Base-by-base conservation (phyloP, 768 basidiomycete genomes). In the Mycena capillaripes region DNA sequence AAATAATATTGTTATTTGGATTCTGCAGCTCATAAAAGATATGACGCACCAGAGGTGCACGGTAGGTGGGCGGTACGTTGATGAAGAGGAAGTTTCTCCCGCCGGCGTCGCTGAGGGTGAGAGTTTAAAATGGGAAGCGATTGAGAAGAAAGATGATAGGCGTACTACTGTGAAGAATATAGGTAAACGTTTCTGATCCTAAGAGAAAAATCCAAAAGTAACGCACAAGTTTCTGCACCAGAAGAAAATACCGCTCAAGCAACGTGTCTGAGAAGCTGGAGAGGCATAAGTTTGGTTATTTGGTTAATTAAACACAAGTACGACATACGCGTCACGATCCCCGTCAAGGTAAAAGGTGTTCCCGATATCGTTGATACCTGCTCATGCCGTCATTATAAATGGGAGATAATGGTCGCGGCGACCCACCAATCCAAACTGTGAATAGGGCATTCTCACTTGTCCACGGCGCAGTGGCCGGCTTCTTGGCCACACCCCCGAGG, bases 281-380 rank as follows among this genome's bases (percentile, higher is more conserved):
- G n/a, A 12, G 30, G 29, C 17, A 44, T 38, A 34, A 12, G 11
- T 34, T 46, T n/a, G 3, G 12, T 14, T 32, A 1, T 10, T 38
- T 3, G 2, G 11, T 21, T 23, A 5, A 38, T 34, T 32, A 19
- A 61, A 23, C 21, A 42, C 10, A 12, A n/a, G n/a, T 4, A 12
- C 11, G 2, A 38, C 89, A 64, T 75, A 90, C 89, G 87, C 87
- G 63, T 75, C 79, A 29, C 88, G 84, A 74, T 87, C 84, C 0
- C 89, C 90, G 44, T 80, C 72, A 61, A 79, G 29, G 63, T 84
- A 86, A 69, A 84, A 91, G 59, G 86, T 89, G 74, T 88, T 88
- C 38, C 88, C 90, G 44, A 93, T 86, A 76, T 93, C 92, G 75
- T 93, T 93, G 73, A 93, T 90, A 1, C 92, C 72, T 73, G 30